Conservation (phyloP, 371 early-diverging fungal species). For the Mucor irregularis region DNA sequence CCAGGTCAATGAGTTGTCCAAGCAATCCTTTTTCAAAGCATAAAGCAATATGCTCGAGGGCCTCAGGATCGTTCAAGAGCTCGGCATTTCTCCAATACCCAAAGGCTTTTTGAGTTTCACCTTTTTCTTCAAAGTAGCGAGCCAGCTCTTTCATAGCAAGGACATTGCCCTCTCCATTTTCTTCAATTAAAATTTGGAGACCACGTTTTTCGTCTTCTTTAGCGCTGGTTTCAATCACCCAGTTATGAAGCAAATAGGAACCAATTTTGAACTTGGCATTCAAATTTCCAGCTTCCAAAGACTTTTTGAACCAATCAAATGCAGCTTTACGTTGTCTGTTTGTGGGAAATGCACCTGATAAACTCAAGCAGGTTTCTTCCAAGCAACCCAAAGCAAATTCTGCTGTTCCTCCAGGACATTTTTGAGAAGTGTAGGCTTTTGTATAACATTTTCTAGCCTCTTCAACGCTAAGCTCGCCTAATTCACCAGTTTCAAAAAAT, state of each 20-base stretch:
- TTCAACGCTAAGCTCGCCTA: not conserved
- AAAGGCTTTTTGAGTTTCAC: slow-evolving; percentile 6
- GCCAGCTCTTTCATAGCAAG: slow-evolving; percentile 22
- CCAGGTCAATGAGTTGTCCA: slow-evolving; percentile 8
- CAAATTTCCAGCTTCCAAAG: slow-evolving; percentile 11
- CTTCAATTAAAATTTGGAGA: slow-evolving; percentile 9
- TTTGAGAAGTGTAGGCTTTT: not conserved
- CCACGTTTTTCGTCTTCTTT: slow-evolving; percentile 2
- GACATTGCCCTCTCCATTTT: slow-evolving; percentile 12
- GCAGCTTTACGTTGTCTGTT: slow-evolving; percentile 3
- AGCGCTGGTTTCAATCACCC: not conserved
- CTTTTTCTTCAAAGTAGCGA: slow-evolving; percentile 11
- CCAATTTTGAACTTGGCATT: slow-evolving; percentile 22
- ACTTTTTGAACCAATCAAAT: slow-evolving; percentile 18
- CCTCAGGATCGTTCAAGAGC: slow-evolving; percentile 17
- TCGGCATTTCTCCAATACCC: slow-evolving; percentile 13
- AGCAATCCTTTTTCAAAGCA: slow-evolving; percentile 17
- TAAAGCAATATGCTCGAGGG: slow-evolving; percentile 13
- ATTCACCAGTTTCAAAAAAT: slow-evolving; percentile 15
- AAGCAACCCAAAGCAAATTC: slow-evolving; percentile 28
- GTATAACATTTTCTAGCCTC: slow-evolving; percentile 10
- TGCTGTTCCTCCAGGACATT: slow-evolving; percentile 9
- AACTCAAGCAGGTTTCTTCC: slow-evolving; percentile 7
- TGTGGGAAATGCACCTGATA: not conserved
- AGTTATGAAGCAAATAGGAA: slow-evolving; percentile 9